Evolutionary conservation across 805 yeast species (phyloP).

Genomic region (Metahyphopichia silvanorum): DNA sequence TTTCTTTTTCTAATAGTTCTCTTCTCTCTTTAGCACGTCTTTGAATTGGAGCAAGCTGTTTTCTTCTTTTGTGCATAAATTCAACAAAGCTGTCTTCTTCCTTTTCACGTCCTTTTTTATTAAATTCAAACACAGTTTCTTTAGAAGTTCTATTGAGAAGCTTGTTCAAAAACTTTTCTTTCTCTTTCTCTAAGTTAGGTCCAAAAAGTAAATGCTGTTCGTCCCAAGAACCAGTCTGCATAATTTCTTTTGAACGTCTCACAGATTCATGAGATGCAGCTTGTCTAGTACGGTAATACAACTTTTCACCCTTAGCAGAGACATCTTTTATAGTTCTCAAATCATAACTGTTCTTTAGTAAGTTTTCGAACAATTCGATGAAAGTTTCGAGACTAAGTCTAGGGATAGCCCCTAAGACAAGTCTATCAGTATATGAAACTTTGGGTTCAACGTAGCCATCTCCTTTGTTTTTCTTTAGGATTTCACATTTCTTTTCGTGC

Average conservation of each 20-base stretch:
- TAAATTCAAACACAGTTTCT: slow-evolving; percentile 94
- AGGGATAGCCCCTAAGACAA: slow-evolving; percentile 83
- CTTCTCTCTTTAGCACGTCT: slow-evolving; percentile 68
- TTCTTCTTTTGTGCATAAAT: slow-evolving; percentile 82
- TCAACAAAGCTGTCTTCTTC: slow-evolving; percentile 68
- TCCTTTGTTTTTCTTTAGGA: slow-evolving; percentile 46
- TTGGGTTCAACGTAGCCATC: slow-evolving; percentile 50
- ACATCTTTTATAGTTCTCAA: slow-evolving; percentile 62
- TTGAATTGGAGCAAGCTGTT: slow-evolving; percentile 86
- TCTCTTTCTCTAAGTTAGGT: slow-evolving; percentile 68
- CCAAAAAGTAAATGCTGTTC: slow-evolving; percentile 81
- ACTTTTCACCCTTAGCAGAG: slow-evolving; percentile 81
- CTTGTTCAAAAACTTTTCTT: slow-evolving; percentile 66
- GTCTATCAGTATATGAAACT: slow-evolving; percentile 66
- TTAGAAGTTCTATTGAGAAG: slow-evolving; percentile 66
- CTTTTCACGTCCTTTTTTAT: slow-evolving; percentile 37
- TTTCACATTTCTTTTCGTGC: slow-evolving; percentile 59
- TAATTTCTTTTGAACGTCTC: slow-evolving; percentile 77
- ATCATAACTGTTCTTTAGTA: slow-evolving; percentile 66
- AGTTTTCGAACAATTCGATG: slow-evolving; percentile 66
- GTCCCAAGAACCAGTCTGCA: slow-evolving; percentile 76
- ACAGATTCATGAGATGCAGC: slow-evolving; percentile 86
- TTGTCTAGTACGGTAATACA: slow-evolving; percentile 80
- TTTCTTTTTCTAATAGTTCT: slow-evolving; percentile 66
- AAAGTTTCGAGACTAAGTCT: slow-evolving; percentile 64